These are phyloP conservation scores for Penicillium frequentans DNA, from an alignment of 2,329 filamentous ascomycete species.

Conservation along the genomic window DNA sequence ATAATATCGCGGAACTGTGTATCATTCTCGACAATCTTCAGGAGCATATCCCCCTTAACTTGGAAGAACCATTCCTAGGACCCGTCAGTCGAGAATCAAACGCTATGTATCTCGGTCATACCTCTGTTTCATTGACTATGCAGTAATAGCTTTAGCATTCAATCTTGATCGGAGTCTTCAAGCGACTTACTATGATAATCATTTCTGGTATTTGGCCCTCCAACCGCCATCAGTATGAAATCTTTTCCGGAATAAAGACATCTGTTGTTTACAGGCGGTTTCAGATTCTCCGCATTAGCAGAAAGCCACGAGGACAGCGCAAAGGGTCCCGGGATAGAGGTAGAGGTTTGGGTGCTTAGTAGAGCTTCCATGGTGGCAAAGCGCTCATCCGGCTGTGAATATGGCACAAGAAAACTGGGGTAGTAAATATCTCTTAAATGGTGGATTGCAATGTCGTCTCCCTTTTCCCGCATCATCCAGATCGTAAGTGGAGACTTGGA, in stretches of 20 bases:
- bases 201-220: slow-evolving; percentile 18
- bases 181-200: slow-evolving; percentile 17
- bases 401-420: neutral
- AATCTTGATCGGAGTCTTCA: too few species aligned
- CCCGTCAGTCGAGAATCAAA: neutral
- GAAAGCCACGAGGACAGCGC: slow-evolving; percentile 14
- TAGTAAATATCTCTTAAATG: neutral
- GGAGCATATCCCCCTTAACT: slow-evolving; percentile 19
- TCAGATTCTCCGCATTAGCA: slow-evolving; percentile 12
- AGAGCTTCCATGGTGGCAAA: neutral
- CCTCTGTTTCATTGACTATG: slow-evolving; percentile 17
- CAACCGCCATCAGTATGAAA: slow-evolving; percentile 22
- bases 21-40: slow-evolving; percentile 14
- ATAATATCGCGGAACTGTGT: slow-evolving; percentile 12
- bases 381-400: neutral
- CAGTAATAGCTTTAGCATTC: neutral
- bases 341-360: neutral
- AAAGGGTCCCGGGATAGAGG: slow-evolving; percentile 7
- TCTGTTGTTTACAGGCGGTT: slow-evolving; percentile 17
- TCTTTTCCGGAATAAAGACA: slow-evolving; percentile 18
- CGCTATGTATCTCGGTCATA: neutral
- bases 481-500: neutral
- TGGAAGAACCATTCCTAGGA: slow-evolving; percentile 23
- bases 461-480: neutral
- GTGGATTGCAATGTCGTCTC: neutral